Conservation (phyloP, 75 land plant species). For the Picea glauca region DNA sequence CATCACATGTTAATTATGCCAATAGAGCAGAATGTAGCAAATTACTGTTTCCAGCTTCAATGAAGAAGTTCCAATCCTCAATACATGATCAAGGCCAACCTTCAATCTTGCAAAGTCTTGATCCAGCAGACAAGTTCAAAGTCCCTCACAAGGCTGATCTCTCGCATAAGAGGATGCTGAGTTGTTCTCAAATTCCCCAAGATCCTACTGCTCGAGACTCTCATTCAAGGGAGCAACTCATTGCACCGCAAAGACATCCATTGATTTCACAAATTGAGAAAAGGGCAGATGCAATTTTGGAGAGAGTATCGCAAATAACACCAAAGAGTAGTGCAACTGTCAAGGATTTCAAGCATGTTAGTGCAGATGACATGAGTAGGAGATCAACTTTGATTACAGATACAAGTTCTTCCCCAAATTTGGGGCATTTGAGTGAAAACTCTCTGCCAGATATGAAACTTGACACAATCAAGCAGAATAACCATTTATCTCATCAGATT, state of each 20-base stretch:
- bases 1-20: not conserved
- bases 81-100: not conserved
- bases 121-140: not conserved
- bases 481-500: not conserved
- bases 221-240: not conserved
- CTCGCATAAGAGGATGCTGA: not conserved
- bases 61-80: not conserved
- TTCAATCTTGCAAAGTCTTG: not conserved
- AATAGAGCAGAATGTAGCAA: not conserved
- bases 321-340: not conserved
- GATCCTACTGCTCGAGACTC: not conserved
- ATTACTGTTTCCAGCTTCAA: not conserved
- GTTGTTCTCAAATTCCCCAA: not conserved
- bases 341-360: not conserved
- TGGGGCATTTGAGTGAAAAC: not conserved
- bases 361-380: not conserved
- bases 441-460: not conserved
- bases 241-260: not conserved
- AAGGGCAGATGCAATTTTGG: constrained; percentile 8
- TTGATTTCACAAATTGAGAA: constrained; percentile 4
- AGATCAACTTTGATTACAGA: not conserved
- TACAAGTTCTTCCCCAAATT: constrained; percentile 1
- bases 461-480: not conserved
- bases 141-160: not conserved
- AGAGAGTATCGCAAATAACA: not conserved